Percentiles rank a stretch among this genome's conserved stretches.
These are phyloP conservation scores for Penicillium sp. DNA, from an alignment of 2,329 filamentous ascomycete genomes.

Conservation along the genomic window DNA sequence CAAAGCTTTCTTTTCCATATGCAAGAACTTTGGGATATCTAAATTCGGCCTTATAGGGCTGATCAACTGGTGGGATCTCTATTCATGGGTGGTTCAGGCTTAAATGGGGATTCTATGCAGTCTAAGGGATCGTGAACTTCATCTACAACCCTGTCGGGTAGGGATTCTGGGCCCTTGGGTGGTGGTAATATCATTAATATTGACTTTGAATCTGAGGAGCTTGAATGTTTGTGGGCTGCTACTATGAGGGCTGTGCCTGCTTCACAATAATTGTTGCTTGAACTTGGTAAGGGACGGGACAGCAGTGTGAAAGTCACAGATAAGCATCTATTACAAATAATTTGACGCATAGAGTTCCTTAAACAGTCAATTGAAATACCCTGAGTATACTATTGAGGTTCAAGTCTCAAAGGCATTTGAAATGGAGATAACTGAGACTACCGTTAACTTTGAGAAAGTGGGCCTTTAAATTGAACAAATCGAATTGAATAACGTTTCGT, in stretches of 20 bases:
- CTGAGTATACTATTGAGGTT: too few relatives aligned
- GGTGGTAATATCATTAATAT: neutral
- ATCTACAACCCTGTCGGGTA: neutral
- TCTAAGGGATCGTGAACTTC: neutral
- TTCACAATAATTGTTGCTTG: neutral
- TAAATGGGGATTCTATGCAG: neutral
- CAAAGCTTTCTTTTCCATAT: constrained; percentile 6
- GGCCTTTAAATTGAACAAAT: too few relatives aligned
- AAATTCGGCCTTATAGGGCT: neutral
- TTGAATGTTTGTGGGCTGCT: constrained; percentile 6
- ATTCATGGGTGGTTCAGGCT: neutral
- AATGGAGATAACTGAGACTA: too few relatives aligned
- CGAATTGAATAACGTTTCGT: too few relatives aligned
- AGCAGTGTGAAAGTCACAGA: too few relatives aligned
- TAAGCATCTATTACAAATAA: too few relatives aligned
- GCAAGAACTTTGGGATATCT: constrained; percentile 1
- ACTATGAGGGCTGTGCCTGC: constrained; percentile 3
- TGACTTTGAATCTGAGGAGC: constrained; percentile 1
- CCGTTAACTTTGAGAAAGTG: too few relatives aligned
- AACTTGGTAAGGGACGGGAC: neutral
- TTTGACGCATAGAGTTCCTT: too few relatives aligned
- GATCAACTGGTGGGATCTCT: neutral
- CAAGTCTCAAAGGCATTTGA: too few relatives aligned
- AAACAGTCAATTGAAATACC: too few relatives aligned
- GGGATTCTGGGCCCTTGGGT: neutral